Percentiles rank a stretch among this genome's conserved stretches.
Evolutionary conservation across 371 early-diverging fungal species (phyloP).

Genomic region (Dichotomocladium elegans): DNA sequence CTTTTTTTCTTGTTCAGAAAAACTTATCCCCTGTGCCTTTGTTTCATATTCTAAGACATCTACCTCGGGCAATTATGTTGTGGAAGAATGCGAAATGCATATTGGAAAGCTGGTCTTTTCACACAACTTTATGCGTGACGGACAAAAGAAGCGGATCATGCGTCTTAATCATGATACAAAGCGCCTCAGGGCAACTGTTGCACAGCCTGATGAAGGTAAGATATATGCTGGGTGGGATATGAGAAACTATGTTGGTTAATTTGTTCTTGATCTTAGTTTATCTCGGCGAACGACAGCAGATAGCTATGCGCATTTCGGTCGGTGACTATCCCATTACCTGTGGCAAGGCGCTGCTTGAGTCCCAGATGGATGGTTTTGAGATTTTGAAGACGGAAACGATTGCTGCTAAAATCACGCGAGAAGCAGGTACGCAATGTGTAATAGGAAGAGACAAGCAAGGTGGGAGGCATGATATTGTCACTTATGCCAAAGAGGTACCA

Average conservation of each 20-base stretch:
- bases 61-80: constrained; percentile 60
- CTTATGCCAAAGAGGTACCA: too few species aligned
- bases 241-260: too few species aligned
- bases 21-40: background rate
- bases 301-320: constrained; percentile 31
- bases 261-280: constrained; percentile 18
- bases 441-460: too few species aligned
- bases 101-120: constrained; percentile 55
- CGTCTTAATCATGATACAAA: constrained; percentile 51
- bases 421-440: too few species aligned
- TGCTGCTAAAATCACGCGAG: constrained; percentile 1
- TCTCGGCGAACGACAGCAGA: constrained; percentile 39
- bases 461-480: too few species aligned
- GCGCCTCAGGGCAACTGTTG: constrained; percentile 22
- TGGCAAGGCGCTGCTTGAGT: constrained; percentile 25
- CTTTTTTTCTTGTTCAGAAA: background rate
- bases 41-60: constrained; percentile 32
- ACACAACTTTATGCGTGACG: constrained; percentile 61
- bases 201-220: constrained; percentile 42
- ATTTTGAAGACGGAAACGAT: constrained; percentile 21
- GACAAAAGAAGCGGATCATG: constrained; percentile 54
- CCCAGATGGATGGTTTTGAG: constrained; percentile 41
- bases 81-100: constrained; percentile 58
- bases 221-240: too few species aligned
- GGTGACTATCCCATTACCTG: constrained; percentile 13